phyloP scores from a whole-genome alignment of 805 yeast genomes.

The Candida dendrica region DNA sequence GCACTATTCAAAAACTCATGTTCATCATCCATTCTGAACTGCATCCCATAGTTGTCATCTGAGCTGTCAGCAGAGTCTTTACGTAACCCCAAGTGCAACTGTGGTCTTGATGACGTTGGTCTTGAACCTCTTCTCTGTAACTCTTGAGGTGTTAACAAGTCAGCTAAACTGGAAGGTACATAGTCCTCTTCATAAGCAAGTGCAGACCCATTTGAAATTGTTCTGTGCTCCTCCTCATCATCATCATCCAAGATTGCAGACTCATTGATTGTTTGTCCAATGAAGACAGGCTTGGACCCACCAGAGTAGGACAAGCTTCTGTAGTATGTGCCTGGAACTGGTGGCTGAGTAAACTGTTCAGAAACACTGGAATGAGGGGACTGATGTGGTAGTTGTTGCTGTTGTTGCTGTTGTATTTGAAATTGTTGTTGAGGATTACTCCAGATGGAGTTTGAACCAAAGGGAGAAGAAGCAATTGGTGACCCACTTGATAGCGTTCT shows the following conservation, averaged over 20 bases:
- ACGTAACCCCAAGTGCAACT: not conserved
- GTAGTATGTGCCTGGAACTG: not conserved
- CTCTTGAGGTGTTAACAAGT: conserved; percentile 77
- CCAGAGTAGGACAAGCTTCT: conserved; percentile 1
- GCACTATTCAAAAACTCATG: not conserved
- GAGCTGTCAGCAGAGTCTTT: not conserved
- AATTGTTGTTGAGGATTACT: not conserved
- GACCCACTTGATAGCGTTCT: not conserved
- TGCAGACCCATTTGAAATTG: conserved; percentile 18
- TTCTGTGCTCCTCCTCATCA: conserved; percentile 20
- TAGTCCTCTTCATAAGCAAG: conserved; percentile 60
- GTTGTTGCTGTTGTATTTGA: not conserved
- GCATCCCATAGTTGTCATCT: conserved; percentile 1
- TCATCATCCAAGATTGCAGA: conserved; percentile 27
- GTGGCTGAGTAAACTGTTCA: too few relatives aligned
- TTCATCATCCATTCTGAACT: conserved; percentile 1
- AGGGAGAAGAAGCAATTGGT: conserved; percentile 1
- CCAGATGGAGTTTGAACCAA: conserved; percentile 1
- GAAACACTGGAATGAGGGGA: not conserved
- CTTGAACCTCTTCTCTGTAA: conserved; percentile 62
- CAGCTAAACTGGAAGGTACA: conserved; percentile 77
- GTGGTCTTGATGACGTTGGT: conserved; percentile 23
- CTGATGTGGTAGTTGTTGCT: not conserved
- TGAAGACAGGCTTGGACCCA: not conserved
- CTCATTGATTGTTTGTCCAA: not conserved